Conservation (phyloP, 83 land plant species). For the Isoetes engelmannii region DNA sequence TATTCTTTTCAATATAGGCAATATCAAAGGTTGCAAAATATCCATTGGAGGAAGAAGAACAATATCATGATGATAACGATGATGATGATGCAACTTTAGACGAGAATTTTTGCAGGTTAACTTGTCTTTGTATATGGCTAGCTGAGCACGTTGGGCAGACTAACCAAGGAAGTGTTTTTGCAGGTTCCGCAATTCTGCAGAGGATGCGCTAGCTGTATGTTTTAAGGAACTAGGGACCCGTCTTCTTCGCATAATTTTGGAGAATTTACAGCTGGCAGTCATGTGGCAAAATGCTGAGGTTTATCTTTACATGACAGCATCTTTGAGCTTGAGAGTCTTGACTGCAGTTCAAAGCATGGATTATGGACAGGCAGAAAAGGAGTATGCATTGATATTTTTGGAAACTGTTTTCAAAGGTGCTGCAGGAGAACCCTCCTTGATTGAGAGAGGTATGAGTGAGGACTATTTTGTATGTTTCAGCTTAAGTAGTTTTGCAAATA, state of each 20-base stretch:
- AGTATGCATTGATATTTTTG: no score
- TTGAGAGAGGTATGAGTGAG: no score
- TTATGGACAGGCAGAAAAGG: no score
- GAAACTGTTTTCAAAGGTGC: no score
- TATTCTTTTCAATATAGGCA: conserved; percentile 5
- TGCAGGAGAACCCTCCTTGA: no score
- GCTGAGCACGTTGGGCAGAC: background rate
- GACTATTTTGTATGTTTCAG: no score
- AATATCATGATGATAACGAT: conserved; percentile 3
- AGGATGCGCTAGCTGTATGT: conserved; percentile 20
- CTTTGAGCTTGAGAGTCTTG: conserved; percentile 16
- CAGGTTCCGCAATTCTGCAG: conserved; percentile 25
- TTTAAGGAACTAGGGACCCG: conserved; percentile 16
- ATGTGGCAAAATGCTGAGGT: conserved; percentile 31
- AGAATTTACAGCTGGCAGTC: conserved; percentile 9
- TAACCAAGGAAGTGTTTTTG: background rate
- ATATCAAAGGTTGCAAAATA: conserved; percentile 20
- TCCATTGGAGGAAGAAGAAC: background rate
- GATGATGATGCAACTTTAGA: conserved; percentile 11
- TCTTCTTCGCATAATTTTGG: conserved; percentile 14
- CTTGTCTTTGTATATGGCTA: background rate
- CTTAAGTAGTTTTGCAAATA: no score
- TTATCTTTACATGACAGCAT: conserved; percentile 13
- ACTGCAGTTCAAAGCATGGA: background rate
- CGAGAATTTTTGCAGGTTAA: conserved; percentile 21